These are phyloP conservation scores for Stemphylium beticola DNA, from an alignment of 2,329 filamentous ascomycete genomes.

Conservation along the genomic window DNA sequence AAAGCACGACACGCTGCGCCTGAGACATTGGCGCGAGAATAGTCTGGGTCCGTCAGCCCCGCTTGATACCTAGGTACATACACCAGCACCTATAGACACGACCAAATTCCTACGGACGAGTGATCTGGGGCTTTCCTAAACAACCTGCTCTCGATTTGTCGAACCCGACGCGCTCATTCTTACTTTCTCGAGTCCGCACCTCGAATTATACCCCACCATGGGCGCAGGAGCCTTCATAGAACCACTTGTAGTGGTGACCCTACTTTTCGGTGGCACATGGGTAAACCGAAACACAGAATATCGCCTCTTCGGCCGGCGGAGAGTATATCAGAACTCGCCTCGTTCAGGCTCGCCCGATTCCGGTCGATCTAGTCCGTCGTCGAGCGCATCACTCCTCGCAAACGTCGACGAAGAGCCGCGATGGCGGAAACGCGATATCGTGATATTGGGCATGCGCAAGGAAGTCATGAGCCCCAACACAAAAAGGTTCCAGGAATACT, in stretches of 20 bases:
- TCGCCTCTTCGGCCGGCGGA: slow-evolving; percentile 40
- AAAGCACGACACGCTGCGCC: slow-evolving; percentile 3
- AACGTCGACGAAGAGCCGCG: slow-evolving; percentile 48
- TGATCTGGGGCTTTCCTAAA: neutral
- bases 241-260: slow-evolving; percentile 65
- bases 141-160: neutral
- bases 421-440: slow-evolving; percentile 60
- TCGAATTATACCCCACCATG: slow-evolving; percentile 47
- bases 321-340: slow-evolving; percentile 29
- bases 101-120: neutral
- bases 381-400: slow-evolving; percentile 52
- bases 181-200: neutral
- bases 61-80: neutral
- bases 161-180: neutral
- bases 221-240: slow-evolving; percentile 65
- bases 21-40: neutral
- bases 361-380: slow-evolving; percentile 48
- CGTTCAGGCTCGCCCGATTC: slow-evolving; percentile 53
- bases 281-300: slow-evolving; percentile 61
- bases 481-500: slow-evolving; percentile 62
- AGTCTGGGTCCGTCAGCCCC: neutral
- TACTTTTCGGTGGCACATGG: slow-evolving; percentile 67
- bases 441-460: slow-evolving; percentile 54
- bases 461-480: slow-evolving; percentile 68
- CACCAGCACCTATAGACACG: neutral